These are phyloP conservation scores for Lophiostoma macrostomum DNA, from an alignment of 495 filamentous ascomycete species.

Conservation along the genomic window DNA sequence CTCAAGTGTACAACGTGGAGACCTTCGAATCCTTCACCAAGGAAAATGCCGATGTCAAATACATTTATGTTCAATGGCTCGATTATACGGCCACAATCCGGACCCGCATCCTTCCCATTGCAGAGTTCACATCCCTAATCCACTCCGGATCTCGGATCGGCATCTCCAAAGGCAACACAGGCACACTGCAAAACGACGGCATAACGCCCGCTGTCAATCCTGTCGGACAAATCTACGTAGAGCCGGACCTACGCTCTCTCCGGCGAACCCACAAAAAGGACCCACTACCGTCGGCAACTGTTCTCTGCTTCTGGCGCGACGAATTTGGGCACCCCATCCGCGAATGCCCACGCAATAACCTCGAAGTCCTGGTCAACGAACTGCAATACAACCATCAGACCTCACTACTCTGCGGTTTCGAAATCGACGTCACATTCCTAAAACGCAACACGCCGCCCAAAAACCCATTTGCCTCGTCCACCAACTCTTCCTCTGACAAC, in stretches of 20 bases:
- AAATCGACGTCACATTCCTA: constrained; percentile 78
- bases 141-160: constrained; percentile 42
- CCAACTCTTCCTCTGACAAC: no score
- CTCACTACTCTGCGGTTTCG: constrained; percentile 69
- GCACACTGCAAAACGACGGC: constrained; percentile 41
- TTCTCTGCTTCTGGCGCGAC: constrained; percentile 50
- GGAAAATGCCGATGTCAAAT: constrained; percentile 47
- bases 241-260: constrained; percentile 38
- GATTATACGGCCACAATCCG: constrained; percentile 71
- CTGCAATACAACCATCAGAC: constrained; percentile 42
- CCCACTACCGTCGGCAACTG: constrained; percentile 33
- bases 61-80: constrained; percentile 71
- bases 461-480: no score
- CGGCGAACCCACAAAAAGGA: constrained; percentile 34
- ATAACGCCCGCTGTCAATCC: constrained; percentile 50
- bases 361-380: constrained; percentile 28
- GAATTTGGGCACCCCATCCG: constrained; percentile 58
- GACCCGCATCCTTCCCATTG: constrained; percentile 67
- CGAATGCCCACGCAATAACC: constrained; percentile 49
- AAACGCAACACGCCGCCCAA: no score
- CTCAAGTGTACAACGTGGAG: constrained; percentile 26
- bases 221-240: constrained; percentile 50
- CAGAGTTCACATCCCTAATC: constrained; percentile 59
- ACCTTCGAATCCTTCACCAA: constrained; percentile 30
- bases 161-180: constrained; percentile 39